Base-by-base conservation (phyloP, 176 grass and related monocot species). In the Bromus sterilis region DNA sequence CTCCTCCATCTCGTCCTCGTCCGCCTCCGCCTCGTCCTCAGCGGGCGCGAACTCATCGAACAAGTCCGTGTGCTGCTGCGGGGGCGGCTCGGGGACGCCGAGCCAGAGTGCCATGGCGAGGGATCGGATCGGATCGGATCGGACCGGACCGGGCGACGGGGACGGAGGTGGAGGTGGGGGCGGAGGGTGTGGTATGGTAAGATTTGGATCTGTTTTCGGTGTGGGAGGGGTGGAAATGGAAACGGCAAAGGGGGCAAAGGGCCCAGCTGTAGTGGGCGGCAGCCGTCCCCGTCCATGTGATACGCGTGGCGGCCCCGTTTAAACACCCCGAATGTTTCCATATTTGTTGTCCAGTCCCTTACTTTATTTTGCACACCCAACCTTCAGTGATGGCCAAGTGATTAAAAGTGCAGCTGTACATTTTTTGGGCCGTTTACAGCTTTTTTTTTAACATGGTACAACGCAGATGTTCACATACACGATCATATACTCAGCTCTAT, bases 21-120 rank as follows among this genome's bases (percentile, higher is more conserved):
- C 44, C 44, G 16, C 44, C 15, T 48, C 44, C 44, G 77, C 72
- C 16, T 71, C 65, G 4, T 20, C 65, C 20, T 37, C 53, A 78
- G 13, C 63, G 71, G 63, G 66, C 20, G 78, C 59, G 18, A 53
- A 18, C 18, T 53, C 32, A 34, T 56, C 69, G 39, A 73, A 53
- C 48, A 53, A n/a, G 32, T 61, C 78, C 9, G 48, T 77, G 10
- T 73, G 11, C 48, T 69, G 71, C 81, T 71, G 87, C 76, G 61
- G 76, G 29, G 70, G 63, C 4, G 81, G 84, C 43, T 91, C 90
- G 32, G 92, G 83, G 9, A 78, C 81, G 6, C 88, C 84, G 78
- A 86, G 88, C 9, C 87, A 90, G 87, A 80, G 91, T 79, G 89
- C 81, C 91, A 94, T 94, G 84, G 70, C 35, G 80, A 71, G 42